Evolutionary conservation across 306 rosid genomes (phyloP), one percentile per base, ranked within the genome.

Genomic region (Vigna nakashimae): DNA sequence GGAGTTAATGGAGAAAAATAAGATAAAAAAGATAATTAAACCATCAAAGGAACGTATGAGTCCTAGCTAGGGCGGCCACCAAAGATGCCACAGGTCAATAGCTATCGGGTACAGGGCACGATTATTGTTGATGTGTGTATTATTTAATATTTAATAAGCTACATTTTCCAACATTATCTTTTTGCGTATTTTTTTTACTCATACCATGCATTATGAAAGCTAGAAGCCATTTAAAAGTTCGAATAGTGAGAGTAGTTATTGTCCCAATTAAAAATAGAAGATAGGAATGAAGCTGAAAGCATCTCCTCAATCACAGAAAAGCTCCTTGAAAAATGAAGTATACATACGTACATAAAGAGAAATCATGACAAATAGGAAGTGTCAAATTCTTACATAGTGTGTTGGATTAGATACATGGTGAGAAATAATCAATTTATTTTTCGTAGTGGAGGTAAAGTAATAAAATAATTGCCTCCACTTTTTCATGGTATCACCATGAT

Each of bases 101-200:
- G 38, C 79, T 4, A 20, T 30, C 34, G 34, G 67, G 43, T 75
- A 76, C 51, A 28, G 15, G 5, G 32, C 56, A 22, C 9, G 42
- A n/a, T 40, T 28, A 59, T 51, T 28, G 43, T 65, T 73, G 6
- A 6, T 24, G 24, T 45, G 32, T 36, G 15, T 34, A 34, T 16
- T 36, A 36, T 64, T 3, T 51, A 79, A 60, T 50, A 56, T 64
- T n/a, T 38, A 79, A 62, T 40, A 34, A 57, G 59, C 62, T 56
- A 57, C 49, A 48, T 38, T 69, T 63, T 67, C 38, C 64, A 75
- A 53, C 80, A 75, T 46, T 62, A 65, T 46, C 58, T 20, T 58
- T 63, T 34, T 16, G 40, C 16, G 30, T 18, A 40, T 43, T 51
- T n/a, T 57, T 43, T 64, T 49, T 12, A 28, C 74, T 79, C 30